phyloP scores from a whole-genome alignment of 2,329 filamentous ascomycete species.

The Hypoxylon sp. region DNA sequence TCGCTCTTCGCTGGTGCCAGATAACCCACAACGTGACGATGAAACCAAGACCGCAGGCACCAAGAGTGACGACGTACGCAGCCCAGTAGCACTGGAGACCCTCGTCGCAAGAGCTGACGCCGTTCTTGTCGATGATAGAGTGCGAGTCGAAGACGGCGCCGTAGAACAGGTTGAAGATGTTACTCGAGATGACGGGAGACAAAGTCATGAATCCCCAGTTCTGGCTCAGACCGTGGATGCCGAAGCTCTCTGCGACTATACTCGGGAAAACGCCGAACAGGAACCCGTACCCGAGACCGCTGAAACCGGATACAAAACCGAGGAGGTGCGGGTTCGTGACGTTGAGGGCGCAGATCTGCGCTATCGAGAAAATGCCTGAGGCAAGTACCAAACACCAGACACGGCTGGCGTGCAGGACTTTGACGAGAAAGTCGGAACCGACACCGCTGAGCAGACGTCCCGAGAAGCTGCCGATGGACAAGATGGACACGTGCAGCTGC shows the following conservation, averaged over 20 bases:
- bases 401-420: constrained; percentile 79
- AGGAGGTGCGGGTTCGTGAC: constrained; percentile 81
- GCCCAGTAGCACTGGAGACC: constrained; percentile 82
- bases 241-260: constrained; percentile 88
- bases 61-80: constrained; percentile 82
- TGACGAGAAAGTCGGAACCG: constrained; percentile 89
- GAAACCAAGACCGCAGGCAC: constrained; percentile 74
- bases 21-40: constrained; percentile 76
- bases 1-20: constrained; percentile 59
- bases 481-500: constrained; percentile 89
- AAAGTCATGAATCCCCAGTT: constrained; percentile 98
- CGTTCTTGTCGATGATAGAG: constrained; percentile 71
- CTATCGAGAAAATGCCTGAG: constrained; percentile 77
- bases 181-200: constrained; percentile 85
- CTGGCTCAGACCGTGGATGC: constrained; percentile 85
- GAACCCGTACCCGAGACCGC: constrained; percentile 89
- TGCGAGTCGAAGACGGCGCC: constrained; percentile 84
- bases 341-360: constrained; percentile 78
- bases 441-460: constrained; percentile 85
- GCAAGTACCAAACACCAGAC: constrained; percentile 91
- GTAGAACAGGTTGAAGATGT: constrained; percentile 93
- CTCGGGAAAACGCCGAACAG: constrained; percentile 94
- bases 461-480: constrained; percentile 87
- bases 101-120: constrained; percentile 77
- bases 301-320: constrained; percentile 80